Evolutionary conservation across 2,329 filamentous ascomycete genomes (phyloP).

Genomic region (Ceratocystiopsis brevicomis): DNA sequence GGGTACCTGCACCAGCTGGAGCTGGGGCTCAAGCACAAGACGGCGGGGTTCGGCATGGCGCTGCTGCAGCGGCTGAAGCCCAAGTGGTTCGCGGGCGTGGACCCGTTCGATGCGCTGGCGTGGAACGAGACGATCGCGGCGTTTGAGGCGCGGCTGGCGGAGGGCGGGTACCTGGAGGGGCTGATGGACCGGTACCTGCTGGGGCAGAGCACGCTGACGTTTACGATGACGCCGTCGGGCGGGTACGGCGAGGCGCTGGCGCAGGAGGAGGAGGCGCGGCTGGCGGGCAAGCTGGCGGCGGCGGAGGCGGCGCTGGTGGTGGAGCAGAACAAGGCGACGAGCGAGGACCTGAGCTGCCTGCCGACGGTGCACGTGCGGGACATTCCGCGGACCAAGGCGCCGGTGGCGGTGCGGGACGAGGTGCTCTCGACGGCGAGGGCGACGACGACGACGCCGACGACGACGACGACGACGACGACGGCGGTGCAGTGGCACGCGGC

Average conservation of each 20-base stretch:
- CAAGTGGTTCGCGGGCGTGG: constrained; percentile 87
- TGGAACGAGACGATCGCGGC: constrained; percentile 78
- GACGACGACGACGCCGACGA: constrained; percentile 20
- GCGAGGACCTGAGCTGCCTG: constrained; percentile 69
- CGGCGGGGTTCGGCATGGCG: constrained; percentile 80
- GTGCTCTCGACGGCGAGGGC: constrained; percentile 9
- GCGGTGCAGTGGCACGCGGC: constrained; percentile 81
- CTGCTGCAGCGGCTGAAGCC: constrained; percentile 77
- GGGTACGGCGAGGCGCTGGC: constrained; percentile 56
- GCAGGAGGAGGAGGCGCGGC: constrained; percentile 55
- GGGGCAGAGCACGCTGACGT: constrained; percentile 70
- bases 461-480: constrained; percentile 12
- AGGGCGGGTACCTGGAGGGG: constrained; percentile 64
- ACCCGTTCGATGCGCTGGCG: constrained; percentile 76
- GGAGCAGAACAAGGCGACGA: constrained; percentile 69
- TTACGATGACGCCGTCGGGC: constrained; percentile 80
- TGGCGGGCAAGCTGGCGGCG: constrained; percentile 56
- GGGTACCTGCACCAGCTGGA: constrained; percentile 89
- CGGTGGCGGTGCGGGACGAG: constrained; percentile 41
- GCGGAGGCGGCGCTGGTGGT: constrained; percentile 63
- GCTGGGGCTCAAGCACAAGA: constrained; percentile 88
- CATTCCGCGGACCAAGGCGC: constrained; percentile 61
- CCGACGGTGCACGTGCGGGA: constrained; percentile 79
- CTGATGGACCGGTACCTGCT: constrained; percentile 79
- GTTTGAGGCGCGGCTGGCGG: constrained; percentile 59